Evolutionary conservation across 208 protist species (phyloP).

Genomic region (Leishmania lainsoni): DNA sequence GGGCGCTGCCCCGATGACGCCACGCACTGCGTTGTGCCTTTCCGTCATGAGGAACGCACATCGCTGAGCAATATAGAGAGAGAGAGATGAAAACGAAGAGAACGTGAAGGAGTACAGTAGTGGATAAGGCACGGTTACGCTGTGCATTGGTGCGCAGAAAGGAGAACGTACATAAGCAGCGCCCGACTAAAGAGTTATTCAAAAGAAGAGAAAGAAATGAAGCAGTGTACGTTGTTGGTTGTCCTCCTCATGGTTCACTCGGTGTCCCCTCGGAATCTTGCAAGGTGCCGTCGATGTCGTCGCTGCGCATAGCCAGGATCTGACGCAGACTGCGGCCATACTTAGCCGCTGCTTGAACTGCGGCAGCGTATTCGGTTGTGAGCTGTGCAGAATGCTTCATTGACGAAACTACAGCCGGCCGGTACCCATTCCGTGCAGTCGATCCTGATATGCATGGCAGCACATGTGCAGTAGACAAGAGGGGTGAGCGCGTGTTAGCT

Average conservation of each 20-base stretch:
- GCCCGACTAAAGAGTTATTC: neutral
- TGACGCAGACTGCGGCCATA: constrained; percentile 14
- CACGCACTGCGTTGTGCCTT: too few species aligned
- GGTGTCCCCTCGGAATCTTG: neutral
- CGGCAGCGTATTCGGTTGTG: constrained; percentile 12
- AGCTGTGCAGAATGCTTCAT: neutral
- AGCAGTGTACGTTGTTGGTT: neutral
- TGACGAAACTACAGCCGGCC: neutral
- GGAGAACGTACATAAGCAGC: too few species aligned
- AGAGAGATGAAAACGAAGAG: too few species aligned
- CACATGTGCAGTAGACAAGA: neutral
- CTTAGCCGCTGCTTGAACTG: constrained; percentile 8
- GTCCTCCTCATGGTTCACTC: neutral
- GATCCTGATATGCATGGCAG: neutral
- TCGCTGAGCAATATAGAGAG: too few species aligned
- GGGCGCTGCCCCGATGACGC: neutral
- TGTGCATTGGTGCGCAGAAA: neutral
- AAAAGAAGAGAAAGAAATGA: neutral
- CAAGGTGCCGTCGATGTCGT: constrained; percentile 4
- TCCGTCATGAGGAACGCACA: too few species aligned
- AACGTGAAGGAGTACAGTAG: neutral
- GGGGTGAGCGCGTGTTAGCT: neutral
- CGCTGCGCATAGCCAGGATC: constrained; percentile 2
- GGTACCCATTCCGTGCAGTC: neutral
- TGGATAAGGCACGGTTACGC: neutral